Evolutionary conservation across 176 grass and related monocot genomes (phyloP).

Genomic region (Phyllostachys edulis): DNA sequence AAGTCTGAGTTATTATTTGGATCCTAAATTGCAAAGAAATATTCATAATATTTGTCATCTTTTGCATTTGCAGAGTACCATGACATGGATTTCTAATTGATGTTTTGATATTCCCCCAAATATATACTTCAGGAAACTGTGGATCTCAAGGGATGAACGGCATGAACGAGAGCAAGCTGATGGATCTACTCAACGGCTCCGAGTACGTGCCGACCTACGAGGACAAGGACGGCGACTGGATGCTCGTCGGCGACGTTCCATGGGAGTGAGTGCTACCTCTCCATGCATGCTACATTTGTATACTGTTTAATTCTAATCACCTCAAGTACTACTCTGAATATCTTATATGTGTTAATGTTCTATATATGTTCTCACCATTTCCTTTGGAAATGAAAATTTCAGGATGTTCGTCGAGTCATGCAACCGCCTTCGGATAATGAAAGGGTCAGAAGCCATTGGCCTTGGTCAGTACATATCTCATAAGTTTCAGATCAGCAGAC

Average conservation of each 20-base stretch:
- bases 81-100: not conserved
- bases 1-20: not conserved
- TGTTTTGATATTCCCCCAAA: not conserved
- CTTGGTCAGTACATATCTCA: conserved; percentile 59
- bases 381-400: conserved; percentile 29
- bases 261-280: conserved; percentile 69
- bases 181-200: conserved; percentile 65
- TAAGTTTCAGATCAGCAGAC: conserved; percentile 19
- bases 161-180: conserved; percentile 74
- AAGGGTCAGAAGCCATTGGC: conserved; percentile 95
- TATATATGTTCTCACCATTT: not conserved
- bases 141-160: conserved; percentile 62
- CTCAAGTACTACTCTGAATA: not conserved
- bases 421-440: conserved; percentile 98
- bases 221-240: conserved; percentile 98
- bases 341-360: not conserved
- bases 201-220: conserved; percentile 91
- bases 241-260: conserved; percentile 91
- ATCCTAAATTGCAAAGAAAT: not conserved
- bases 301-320: not conserved
- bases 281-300: not conserved
- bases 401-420: conserved; percentile 98
- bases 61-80: not conserved
- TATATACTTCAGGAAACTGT: conserved; percentile 49
- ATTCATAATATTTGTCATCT: too few species aligned